Evolutionary conservation across 768 basidiomycete genomes (phyloP), one percentile per base, ranked within the genome.

Genomic region (Suillus cothurnatus): DNA sequence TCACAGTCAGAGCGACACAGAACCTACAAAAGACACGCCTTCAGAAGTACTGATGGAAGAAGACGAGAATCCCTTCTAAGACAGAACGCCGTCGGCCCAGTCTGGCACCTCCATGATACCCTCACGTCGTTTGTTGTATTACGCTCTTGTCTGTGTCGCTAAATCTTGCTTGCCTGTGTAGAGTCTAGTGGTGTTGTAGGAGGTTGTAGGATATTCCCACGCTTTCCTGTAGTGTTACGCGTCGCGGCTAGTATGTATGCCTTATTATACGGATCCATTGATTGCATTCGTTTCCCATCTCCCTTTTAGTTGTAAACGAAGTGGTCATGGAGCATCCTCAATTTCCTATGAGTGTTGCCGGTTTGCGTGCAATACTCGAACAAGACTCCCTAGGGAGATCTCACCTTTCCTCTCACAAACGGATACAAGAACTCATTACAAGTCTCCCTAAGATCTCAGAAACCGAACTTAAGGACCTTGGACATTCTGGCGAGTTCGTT

Each of bases 21-120:
- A 81, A 38, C 75, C 77, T 61, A 75, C 79, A 49, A 72, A 77
- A 62, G 70, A 68, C 19, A 77, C 71, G 52, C 62, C 70, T 52
- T 68, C 73, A 41, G 66, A 67, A 32, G 64, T 69, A 59, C 71
- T 71, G 38, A 79, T 81, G 71, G 80, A 79, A 61, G 86, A 87
- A 69, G 89, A 88, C 61, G 87, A 88, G 73, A 93, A 92, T 71
- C 92, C 92, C 23, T 93, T 94, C 78, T 88, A 69, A 71, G 63
- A 67, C 58, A 69, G 31, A 62, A 64, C 2, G 23, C 43, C 61
- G 49, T 50, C 50, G 53, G 63, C 58, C 58, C 38, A 41, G 11
- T 59, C 2, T 76, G 73, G 67, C 50, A 31, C 21, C 58, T 52
- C 61, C 67, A 68, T 67, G 49, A 70, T 70, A 66, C 64, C 63